Percentiles rank a stretch among this genome's conserved stretches.
phyloP scores from a whole-genome alignment of 176 grass and related monocot species.

The Cenchrus purpureus region DNA sequence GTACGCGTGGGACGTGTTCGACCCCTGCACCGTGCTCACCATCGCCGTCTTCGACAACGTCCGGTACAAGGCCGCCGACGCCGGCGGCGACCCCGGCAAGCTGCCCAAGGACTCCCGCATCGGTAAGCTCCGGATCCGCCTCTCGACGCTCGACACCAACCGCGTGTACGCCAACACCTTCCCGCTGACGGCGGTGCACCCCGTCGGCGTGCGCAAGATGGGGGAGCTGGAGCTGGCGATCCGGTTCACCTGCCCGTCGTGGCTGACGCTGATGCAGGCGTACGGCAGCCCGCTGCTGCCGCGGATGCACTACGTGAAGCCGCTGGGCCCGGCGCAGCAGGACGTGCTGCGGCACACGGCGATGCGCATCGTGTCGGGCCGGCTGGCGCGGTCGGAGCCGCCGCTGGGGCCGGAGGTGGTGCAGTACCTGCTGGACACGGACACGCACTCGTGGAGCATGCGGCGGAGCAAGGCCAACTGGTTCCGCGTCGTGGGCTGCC shows the following conservation, averaged over 20 bases:
- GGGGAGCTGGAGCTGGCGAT: constrained; percentile 92
- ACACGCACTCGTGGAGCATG: constrained; percentile 93
- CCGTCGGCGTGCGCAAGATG: constrained; percentile 91
- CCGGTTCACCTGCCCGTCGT: constrained; percentile 91
- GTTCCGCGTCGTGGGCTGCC: constrained; percentile 84
- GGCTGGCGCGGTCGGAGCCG: constrained; percentile 90
- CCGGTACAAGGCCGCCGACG: constrained; percentile 61
- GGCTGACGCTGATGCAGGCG: constrained; percentile 84
- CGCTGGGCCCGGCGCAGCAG: constrained; percentile 77
- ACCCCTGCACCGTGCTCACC: constrained; percentile 96
- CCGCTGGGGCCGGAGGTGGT: constrained; percentile 96
- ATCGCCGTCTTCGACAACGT: constrained; percentile 95
- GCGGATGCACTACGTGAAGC: constrained; percentile 94
- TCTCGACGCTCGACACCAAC: constrained; percentile 91
- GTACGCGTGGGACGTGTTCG: constrained; percentile 98
- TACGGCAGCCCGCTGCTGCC: constrained; percentile 86
- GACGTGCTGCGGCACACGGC: constrained; percentile 94
- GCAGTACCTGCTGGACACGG: constrained; percentile 91
- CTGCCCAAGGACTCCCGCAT: constrained; percentile 65
- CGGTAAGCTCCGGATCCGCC: constrained; percentile 88
- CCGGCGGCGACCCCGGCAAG: constrained; percentile 4
- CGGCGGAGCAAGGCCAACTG: constrained; percentile 95
- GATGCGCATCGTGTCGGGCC: constrained; percentile 82
- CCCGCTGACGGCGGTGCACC: constrained; percentile 75
- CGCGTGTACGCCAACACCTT: constrained; percentile 71